These are phyloP conservation scores for Turritis glabra DNA, from an alignment of 345 rosid species.

Conservation along the genomic window DNA sequence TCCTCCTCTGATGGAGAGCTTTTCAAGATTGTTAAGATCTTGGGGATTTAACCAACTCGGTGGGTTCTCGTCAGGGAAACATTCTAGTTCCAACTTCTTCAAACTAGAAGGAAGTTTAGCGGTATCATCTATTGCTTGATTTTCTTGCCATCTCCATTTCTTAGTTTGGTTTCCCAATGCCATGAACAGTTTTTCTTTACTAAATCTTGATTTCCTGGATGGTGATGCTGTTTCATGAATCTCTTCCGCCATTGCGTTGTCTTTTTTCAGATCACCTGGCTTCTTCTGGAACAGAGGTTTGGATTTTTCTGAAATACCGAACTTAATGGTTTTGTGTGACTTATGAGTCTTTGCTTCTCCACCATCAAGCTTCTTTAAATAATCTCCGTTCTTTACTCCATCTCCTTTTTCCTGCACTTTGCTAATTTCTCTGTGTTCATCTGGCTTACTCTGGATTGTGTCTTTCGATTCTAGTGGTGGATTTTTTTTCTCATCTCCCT, in stretches of 20 bases:
- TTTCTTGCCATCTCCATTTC: neutral
- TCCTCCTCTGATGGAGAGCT: constrained; percentile 49
- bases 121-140: neutral
- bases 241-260: neutral
- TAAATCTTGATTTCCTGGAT: neutral
- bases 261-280: neutral
- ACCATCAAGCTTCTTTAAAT: constrained; percentile 13
- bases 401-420: constrained; percentile 20
- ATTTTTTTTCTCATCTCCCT: constrained; percentile 10
- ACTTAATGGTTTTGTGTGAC: constrained; percentile 3
- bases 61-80: constrained; percentile 28
- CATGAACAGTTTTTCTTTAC: neutral
- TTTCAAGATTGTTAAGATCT: constrained; percentile 25
- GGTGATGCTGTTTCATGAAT: neutral
- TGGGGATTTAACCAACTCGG: constrained; percentile 42
- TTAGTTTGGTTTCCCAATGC: neutral
- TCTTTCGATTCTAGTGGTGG: constrained; percentile 18
- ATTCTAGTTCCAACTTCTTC: constrained; percentile 43
- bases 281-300: neutral
- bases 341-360: constrained; percentile 19
- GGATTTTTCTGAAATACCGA: constrained; percentile 3
- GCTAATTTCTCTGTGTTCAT: constrained; percentile 11
- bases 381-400: constrained; percentile 2
- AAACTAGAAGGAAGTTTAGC: constrained; percentile 30
- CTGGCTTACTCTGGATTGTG: constrained; percentile 8